A percentile compares a stretch with the other conserved stretches of the same genome.
Conservation (phyloP, 345 rosid species). For the Cardamine resedifolia region DNA sequence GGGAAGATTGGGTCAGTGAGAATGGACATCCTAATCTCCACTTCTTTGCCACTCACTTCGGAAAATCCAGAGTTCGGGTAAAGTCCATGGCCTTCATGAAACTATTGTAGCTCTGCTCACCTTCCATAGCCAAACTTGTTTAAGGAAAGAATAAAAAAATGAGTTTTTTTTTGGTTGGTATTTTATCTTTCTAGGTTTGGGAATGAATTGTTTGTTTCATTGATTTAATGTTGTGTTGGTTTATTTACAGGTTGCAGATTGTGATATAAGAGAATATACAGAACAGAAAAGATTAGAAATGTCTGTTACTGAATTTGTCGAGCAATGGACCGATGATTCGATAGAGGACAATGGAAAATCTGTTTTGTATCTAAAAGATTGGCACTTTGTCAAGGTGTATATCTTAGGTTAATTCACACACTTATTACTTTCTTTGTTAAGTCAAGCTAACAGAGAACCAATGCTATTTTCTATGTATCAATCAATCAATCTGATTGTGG, state of each 20-base stretch:
- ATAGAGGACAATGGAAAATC: conserved; percentile 28
- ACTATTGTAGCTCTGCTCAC: background rate
- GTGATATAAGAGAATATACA: conserved; percentile 68
- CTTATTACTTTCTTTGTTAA: conserved; percentile 1
- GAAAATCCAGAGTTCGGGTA: conserved; percentile 82
- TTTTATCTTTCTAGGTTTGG: background rate
- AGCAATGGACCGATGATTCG: conserved; percentile 47
- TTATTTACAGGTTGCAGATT: conserved; percentile 70
- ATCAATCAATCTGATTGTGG: conserved; percentile 10
- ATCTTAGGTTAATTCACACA: conserved; percentile 17
- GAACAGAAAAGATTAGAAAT: conserved; percentile 87
- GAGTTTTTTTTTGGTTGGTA: background rate
- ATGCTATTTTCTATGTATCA: background rate
- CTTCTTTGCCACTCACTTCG: conserved; percentile 66
- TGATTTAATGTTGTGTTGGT: background rate
- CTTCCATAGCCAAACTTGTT: background rate
- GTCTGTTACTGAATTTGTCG: conserved; percentile 68
- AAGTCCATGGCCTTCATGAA: background rate
- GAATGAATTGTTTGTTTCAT: background rate
- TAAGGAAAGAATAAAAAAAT: background rate
- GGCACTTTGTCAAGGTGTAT: conserved; percentile 90
- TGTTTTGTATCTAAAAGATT: conserved; percentile 80
- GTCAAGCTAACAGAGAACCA: background rate
- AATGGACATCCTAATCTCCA: conserved; percentile 60
- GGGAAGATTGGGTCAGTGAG: conserved; percentile 66